Percentiles rank a stretch among this genome's conserved stretches.
phyloP scores from a whole-genome alignment of 768 basidiomycete species.

The Phaffia tasmanica region DNA sequence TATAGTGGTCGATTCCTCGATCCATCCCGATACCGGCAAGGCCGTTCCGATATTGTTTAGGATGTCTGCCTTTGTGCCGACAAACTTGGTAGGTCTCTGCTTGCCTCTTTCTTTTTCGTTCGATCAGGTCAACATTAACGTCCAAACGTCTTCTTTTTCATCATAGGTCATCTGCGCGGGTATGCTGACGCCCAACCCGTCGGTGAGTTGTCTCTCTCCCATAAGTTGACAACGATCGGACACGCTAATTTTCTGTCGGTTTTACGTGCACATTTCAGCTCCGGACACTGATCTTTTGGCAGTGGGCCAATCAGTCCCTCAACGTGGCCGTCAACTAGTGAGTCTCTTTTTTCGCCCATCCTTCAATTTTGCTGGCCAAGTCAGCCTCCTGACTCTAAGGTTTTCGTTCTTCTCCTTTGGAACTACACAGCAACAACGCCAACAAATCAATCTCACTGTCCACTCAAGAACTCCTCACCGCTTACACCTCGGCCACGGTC shows the following conservation, averaged over 20 bases:
- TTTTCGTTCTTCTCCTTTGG: background rate
- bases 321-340: conserved; percentile 36
- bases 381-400: no score
- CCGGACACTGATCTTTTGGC: conserved; percentile 29
- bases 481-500: conserved; percentile 39
- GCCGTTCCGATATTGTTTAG: conserved; percentile 41
- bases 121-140: conserved; percentile 24
- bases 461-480: conserved; percentile 37
- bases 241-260: background rate
- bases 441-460: conserved; percentile 39
- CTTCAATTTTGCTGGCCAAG: background rate
- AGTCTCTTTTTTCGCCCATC: background rate
- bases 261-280: conserved; percentile 2
- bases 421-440: conserved; percentile 38
- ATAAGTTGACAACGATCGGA: conserved; percentile 27
- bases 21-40: conserved; percentile 39
- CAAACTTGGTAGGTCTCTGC: conserved; percentile 35
- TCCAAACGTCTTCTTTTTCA: conserved; percentile 6
- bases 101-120: conserved; percentile 10
- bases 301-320: conserved; percentile 40
- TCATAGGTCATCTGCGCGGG: conserved; percentile 31
- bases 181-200: conserved; percentile 42
- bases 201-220: conserved; percentile 20
- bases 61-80: conserved; percentile 38
- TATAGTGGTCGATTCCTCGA: conserved; percentile 23